Conservation (phyloP, 2,329 filamentous ascomycete species). For the Curvularia hawaiiensis region DNA sequence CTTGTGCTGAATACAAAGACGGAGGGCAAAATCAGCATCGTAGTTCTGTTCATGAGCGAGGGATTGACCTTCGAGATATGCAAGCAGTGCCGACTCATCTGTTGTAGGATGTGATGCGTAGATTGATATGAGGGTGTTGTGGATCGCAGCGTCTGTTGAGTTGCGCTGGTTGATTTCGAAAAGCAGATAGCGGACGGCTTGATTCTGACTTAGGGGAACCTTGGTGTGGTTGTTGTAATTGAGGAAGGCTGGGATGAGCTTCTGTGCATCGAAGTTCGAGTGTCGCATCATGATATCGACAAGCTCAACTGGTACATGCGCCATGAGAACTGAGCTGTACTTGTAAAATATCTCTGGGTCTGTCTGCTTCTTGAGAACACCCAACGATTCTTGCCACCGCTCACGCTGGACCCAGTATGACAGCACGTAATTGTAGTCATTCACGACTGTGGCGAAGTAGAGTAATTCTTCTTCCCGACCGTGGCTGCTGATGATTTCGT, state of each 20-base stretch:
- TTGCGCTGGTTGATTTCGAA: slow-evolving; percentile 89
- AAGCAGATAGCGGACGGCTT: slow-evolving; percentile 90
- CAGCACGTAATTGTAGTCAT: slow-evolving; percentile 93
- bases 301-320: slow-evolving; percentile 79
- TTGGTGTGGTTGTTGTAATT: slow-evolving; percentile 86
- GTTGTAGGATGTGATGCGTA: slow-evolving; percentile 84
- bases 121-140: slow-evolving; percentile 96
- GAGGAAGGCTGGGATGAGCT: slow-evolving; percentile 88
- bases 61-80: slow-evolving; percentile 89
- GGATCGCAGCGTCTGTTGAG: slow-evolving; percentile 82
- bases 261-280: slow-evolving; percentile 79
- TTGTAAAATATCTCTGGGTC: slow-evolving; percentile 94
- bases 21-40: slow-evolving; percentile 94
- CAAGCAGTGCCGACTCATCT: slow-evolving; percentile 83
- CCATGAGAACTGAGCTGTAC: slow-evolving; percentile 96
- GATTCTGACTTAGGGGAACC: slow-evolving; percentile 73
- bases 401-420: slow-evolving; percentile 98
- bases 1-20: slow-evolving; percentile 92
- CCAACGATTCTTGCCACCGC: slow-evolving; percentile 84
- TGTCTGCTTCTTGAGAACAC: slow-evolving; percentile 90
- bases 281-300: slow-evolving; percentile 98
- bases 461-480: slow-evolving; percentile 91
- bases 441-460: slow-evolving; percentile 84
- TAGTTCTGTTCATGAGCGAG: slow-evolving; percentile 75
- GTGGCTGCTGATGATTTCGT: slow-evolving; percentile 95